These are phyloP conservation scores for Cladophialophora psammophila DNA, from an alignment of 2,329 filamentous ascomycete genomes.

Conservation along the genomic window DNA sequence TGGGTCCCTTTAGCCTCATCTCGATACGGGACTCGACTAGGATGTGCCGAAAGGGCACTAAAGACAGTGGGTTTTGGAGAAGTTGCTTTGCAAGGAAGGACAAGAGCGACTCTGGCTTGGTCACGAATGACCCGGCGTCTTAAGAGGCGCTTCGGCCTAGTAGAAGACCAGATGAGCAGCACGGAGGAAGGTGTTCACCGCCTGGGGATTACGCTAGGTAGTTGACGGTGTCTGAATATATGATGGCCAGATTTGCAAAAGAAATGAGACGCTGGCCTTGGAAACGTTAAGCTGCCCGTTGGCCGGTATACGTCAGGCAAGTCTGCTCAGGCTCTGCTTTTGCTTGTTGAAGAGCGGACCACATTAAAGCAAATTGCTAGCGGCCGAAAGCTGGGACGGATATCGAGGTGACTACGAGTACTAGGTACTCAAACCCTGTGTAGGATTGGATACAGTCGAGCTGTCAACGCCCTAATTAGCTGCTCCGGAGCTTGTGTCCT, in stretches of 20 bases:
- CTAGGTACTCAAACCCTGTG: too few relatives aligned
- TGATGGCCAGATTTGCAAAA: background rate
- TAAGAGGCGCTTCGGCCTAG: background rate
- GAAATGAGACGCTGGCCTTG: background rate
- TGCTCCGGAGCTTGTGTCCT: too few relatives aligned
- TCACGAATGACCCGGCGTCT: background rate
- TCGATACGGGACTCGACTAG: background rate
- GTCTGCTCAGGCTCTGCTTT: too few relatives aligned
- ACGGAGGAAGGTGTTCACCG: background rate
- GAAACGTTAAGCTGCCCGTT: too few relatives aligned
- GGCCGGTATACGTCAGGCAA: too few relatives aligned
- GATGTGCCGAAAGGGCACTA: background rate
- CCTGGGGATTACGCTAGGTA: background rate
- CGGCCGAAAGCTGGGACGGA: too few relatives aligned
- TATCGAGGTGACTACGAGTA: too few relatives aligned
- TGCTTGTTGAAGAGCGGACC: too few relatives aligned
- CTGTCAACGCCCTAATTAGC: too few relatives aligned
- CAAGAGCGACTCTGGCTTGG: background rate
- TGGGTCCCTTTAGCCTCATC: background rate
- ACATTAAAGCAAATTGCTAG: too few relatives aligned
- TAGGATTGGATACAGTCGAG: too few relatives aligned
- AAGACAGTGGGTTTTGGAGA: background rate
- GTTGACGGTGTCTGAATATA: background rate
- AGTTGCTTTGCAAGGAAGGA: background rate
- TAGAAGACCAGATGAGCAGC: background rate